Evolutionary conservation across 768 basidiomycete genomes (phyloP).

Genomic region (Boletus subcaerulescens): DNA sequence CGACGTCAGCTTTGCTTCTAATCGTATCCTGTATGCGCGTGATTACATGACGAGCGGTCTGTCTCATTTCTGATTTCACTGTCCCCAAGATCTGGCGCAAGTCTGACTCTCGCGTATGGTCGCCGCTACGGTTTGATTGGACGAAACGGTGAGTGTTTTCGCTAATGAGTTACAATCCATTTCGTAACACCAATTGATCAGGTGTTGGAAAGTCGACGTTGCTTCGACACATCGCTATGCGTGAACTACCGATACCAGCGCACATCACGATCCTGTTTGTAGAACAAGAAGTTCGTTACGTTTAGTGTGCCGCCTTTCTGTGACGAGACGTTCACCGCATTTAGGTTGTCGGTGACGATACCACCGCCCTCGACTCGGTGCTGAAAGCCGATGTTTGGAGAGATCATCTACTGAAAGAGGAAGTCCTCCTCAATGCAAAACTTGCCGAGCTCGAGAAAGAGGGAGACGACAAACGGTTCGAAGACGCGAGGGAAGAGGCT

Average conservation of each 20-base stretch:
- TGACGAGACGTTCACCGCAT: background rate
- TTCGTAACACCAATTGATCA: conserved; percentile 19
- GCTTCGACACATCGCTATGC: conserved; percentile 88
- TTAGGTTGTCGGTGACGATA: conserved; percentile 92
- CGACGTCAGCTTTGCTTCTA: conserved; percentile 94
- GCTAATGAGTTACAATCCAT: background rate
- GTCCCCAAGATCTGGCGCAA: conserved; percentile 67
- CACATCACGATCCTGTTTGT: conserved; percentile 98
- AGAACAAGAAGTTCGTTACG: conserved; percentile 80
- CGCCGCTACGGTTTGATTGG: conserved; percentile 91
- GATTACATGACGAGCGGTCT: background rate
- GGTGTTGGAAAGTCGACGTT: conserved; percentile 97
- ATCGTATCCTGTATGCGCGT: conserved; percentile 74
- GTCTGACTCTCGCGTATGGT: conserved; percentile 83
- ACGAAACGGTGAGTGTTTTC: conserved; percentile 57
- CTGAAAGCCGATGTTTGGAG: conserved; percentile 99
- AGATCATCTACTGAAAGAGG: conserved; percentile 87
- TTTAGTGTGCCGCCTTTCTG: background rate
- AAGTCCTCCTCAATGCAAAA: conserved; percentile 67
- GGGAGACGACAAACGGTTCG: conserved; percentile 75
- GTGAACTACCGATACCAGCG: conserved; percentile 89
- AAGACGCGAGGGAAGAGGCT: conserved; percentile 84
- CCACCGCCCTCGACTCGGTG: conserved; percentile 87
- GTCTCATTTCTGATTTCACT: conserved; percentile 1
- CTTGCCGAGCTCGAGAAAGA: conserved; percentile 71